These are phyloP conservation scores for Penicillium hordei DNA, from an alignment of 2,329 filamentous ascomycete species.

Conservation along the genomic window DNA sequence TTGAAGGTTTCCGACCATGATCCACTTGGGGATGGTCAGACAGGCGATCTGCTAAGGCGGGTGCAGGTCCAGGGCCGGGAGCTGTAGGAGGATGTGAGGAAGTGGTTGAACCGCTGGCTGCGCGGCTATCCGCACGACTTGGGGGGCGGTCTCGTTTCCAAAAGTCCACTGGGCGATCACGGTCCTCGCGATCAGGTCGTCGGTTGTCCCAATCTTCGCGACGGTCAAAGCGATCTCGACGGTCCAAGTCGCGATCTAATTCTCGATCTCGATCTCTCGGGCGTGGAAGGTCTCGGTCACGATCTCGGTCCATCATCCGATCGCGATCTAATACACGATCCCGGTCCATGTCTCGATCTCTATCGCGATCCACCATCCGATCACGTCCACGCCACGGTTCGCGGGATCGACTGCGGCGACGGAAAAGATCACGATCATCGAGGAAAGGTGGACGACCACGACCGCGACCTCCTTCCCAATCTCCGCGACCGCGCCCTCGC, in stretches of 20 bases:
- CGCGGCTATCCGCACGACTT: conserved; percentile 32
- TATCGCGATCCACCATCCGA: conserved; percentile 38
- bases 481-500: conserved; percentile 45
- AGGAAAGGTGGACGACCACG: conserved; percentile 42
- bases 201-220: conserved; percentile 32
- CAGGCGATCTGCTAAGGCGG: conserved; percentile 23
- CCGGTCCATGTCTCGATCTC: conserved; percentile 36
- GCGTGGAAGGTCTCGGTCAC: conserved; percentile 30
- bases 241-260: conserved; percentile 36
- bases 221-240: conserved; percentile 37
- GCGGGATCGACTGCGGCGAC: conserved; percentile 46
- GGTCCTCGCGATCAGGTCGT: conserved; percentile 28
- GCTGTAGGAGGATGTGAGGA: conserved; percentile 15
- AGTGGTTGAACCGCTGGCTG: conserved; percentile 27
- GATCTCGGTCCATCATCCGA: conserved; percentile 34
- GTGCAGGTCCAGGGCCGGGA: conserved; percentile 14
- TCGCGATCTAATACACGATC: conserved; percentile 24
- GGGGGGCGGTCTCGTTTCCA: conserved; percentile 45
- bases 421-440: conserved; percentile 46
- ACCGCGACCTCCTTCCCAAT: conserved; percentile 46
- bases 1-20: conserved; percentile 26
- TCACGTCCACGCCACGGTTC: conserved; percentile 44
- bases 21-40: conserved; percentile 29
- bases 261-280: conserved; percentile 32
- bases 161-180: conserved; percentile 33